phyloP scores from a whole-genome alignment of 2,329 filamentous ascomycete genomes.

The Escovopsis weberi region DNA sequence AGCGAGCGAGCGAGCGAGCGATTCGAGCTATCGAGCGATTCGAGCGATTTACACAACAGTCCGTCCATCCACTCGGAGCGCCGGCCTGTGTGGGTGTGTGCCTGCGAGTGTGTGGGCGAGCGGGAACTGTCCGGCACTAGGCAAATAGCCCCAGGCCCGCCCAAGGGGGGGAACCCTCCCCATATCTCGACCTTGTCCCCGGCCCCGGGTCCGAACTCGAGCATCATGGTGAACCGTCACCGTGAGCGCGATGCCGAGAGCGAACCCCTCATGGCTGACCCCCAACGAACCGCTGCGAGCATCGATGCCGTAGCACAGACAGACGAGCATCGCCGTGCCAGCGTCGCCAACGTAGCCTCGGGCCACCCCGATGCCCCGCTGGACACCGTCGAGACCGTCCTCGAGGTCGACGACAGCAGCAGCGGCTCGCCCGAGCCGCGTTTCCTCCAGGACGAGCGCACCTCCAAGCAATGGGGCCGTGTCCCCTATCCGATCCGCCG shows the following conservation, averaged over 20 bases:
- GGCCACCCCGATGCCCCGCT: constrained; percentile 30
- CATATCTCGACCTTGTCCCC: not conserved
- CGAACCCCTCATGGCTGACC: constrained; percentile 25
- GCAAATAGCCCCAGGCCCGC: not conserved
- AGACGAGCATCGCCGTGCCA: constrained; percentile 1
- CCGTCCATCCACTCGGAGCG: too few species aligned
- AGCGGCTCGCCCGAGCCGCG: constrained; percentile 29
- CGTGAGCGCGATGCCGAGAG: constrained; percentile 19
- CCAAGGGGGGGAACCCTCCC: not conserved
- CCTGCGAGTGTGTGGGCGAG: too few species aligned
- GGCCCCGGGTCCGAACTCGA: not conserved
- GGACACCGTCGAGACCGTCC: constrained; percentile 15
- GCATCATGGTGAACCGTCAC: constrained; percentile 17
- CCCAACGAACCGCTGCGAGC: constrained; percentile 17
- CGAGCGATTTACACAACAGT: too few species aligned
- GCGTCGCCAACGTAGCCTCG: constrained; percentile 4
- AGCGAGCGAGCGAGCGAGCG: too few species aligned
- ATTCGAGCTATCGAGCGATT: too few species aligned
- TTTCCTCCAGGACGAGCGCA: constrained; percentile 40
- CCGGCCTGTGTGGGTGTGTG: too few species aligned
- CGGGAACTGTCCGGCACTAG: not conserved
- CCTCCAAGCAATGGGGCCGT: constrained; percentile 38
- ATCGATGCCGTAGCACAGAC: constrained; percentile 11
- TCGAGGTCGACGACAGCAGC: constrained; percentile 30
- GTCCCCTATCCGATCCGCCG: constrained; percentile 41